A percentile compares a stretch with the other conserved stretches of the same genome.
These are phyloP conservation scores for Erysiphe neolycopersici DNA, from an alignment of 2,329 filamentous ascomycete species.

Conservation along the genomic window DNA sequence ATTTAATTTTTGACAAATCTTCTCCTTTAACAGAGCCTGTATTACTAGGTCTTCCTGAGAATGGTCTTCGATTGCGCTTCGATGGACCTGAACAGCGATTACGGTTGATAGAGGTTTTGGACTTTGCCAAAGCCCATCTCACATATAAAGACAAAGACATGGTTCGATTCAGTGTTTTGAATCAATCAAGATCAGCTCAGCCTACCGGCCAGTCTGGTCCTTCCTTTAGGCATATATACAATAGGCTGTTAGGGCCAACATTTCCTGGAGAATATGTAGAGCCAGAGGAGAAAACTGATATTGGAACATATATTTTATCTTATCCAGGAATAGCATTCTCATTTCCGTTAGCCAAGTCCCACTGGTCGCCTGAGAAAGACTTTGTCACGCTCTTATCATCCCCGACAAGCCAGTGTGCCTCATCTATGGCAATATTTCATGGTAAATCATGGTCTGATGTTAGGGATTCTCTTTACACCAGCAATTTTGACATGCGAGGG, in stretches of 20 bases:
- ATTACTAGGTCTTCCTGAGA: slow-evolving; percentile 48
- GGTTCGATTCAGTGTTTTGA: slow-evolving; percentile 29
- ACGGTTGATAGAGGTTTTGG: slow-evolving; percentile 67
- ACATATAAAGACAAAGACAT: slow-evolving; percentile 63
- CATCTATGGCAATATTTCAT: slow-evolving; percentile 72
- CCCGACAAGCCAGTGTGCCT: slow-evolving; percentile 46
- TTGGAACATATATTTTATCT: slow-evolving; percentile 67
- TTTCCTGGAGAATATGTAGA: slow-evolving; percentile 82
- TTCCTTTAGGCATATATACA: slow-evolving; percentile 72
- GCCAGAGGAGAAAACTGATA: slow-evolving; percentile 25
- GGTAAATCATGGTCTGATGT: slow-evolving; percentile 79
- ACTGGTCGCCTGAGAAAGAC: slow-evolving; percentile 52
- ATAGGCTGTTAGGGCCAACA: slow-evolving; percentile 74
- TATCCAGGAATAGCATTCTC: slow-evolving; percentile 89
- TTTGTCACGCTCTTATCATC: slow-evolving; percentile 70
- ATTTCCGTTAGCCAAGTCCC: slow-evolving; percentile 49
- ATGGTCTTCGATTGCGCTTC: slow-evolving; percentile 74
- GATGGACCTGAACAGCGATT: slow-evolving; percentile 82
- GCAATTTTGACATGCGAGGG: slow-evolving; percentile 45
- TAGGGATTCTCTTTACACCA: slow-evolving; percentile 49
- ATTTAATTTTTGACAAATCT: slow-evolving; percentile 53
- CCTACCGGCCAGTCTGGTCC: slow-evolving; percentile 27
- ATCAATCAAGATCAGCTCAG: slow-evolving; percentile 8
- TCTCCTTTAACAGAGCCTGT: slow-evolving; percentile 52
- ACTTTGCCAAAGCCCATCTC: slow-evolving; percentile 66